These are phyloP conservation scores for Carex myosuroides DNA, from an alignment of 176 grass and related monocot genomes.

Conservation along the genomic window DNA sequence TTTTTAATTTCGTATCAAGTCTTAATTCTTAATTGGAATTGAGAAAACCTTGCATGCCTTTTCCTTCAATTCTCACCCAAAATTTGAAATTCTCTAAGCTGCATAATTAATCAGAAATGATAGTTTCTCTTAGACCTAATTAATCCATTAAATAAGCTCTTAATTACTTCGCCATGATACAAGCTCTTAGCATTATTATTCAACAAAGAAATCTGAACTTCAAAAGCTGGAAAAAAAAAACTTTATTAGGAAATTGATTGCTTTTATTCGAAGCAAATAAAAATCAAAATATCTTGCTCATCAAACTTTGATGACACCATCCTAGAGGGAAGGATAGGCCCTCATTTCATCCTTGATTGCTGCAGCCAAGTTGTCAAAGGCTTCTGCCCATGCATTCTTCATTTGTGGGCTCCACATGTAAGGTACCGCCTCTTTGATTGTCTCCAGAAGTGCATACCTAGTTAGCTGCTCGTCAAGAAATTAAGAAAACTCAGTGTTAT, in stretches of 20 bases:
- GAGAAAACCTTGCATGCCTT: too few relatives aligned
- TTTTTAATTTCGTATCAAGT: too few relatives aligned
- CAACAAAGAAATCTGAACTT: not conserved
- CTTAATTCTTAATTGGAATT: too few relatives aligned
- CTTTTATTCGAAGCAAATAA: constrained; percentile 15
- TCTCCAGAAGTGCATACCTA: constrained; percentile 65
- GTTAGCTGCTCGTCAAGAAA: constrained; percentile 23
- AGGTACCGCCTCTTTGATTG: constrained; percentile 50
- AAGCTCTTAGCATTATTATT: not conserved
- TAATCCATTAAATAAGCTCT: too few relatives aligned
- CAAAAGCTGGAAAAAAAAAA: not conserved
- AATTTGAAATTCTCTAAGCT: too few relatives aligned
- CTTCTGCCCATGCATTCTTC: constrained; percentile 67
- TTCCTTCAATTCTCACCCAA: too few relatives aligned
- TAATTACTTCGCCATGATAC: not conserved
- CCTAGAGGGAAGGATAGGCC: constrained; percentile 22
- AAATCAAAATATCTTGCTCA: not conserved
- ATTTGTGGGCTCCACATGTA: constrained; percentile 59
- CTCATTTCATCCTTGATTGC: constrained; percentile 70
- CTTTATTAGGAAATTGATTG: not conserved
- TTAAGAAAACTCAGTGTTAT: not conserved
- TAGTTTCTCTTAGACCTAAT: too few relatives aligned
- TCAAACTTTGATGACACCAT: not conserved
- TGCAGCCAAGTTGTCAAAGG: constrained; percentile 50
- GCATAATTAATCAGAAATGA: too few relatives aligned